Evolutionary conservation across 495 filamentous ascomycete genomes (phyloP).

Genomic region (Lophiotrema nucula): DNA sequence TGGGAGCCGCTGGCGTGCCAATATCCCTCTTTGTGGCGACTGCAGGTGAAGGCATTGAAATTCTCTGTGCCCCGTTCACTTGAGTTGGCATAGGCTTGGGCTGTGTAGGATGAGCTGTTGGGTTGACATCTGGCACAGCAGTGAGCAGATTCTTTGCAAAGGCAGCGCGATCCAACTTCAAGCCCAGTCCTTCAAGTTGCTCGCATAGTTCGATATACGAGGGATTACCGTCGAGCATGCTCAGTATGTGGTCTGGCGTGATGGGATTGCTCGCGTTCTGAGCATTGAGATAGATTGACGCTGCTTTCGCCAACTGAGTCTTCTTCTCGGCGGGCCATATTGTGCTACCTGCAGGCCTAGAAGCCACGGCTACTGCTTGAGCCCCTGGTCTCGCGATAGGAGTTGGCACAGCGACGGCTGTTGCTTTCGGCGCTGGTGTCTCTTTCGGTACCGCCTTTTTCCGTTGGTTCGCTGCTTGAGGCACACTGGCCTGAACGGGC

Average conservation of each 20-base stretch:
- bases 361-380: background rate
- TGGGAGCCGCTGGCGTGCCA: background rate
- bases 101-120: constrained; percentile 14
- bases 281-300: constrained; percentile 35
- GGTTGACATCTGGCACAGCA: constrained; percentile 46
- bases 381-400: background rate
- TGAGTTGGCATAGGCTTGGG: background rate
- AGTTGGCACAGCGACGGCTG: background rate
- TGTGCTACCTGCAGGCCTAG: constrained; percentile 25
- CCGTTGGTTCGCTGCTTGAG: constrained; percentile 4
- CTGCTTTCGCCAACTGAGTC: constrained; percentile 33
- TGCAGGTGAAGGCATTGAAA: background rate
- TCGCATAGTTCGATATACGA: constrained; percentile 53
- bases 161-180: constrained; percentile 45
- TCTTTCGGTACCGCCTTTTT: constrained; percentile 5
- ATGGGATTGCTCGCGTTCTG: constrained; percentile 34
- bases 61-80: background rate
- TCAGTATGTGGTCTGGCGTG: constrained; percentile 38
- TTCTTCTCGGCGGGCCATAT: constrained; percentile 45
- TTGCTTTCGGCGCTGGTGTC: background rate
- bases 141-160: constrained; percentile 49
- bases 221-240: constrained; percentile 49
- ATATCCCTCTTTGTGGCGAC: constrained; percentile 1
- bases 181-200: constrained; percentile 46
- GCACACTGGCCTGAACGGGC: background rate